Evolutionary conservation across 805 yeast species (phyloP).

Genomic region (Candida krabiensis): DNA sequence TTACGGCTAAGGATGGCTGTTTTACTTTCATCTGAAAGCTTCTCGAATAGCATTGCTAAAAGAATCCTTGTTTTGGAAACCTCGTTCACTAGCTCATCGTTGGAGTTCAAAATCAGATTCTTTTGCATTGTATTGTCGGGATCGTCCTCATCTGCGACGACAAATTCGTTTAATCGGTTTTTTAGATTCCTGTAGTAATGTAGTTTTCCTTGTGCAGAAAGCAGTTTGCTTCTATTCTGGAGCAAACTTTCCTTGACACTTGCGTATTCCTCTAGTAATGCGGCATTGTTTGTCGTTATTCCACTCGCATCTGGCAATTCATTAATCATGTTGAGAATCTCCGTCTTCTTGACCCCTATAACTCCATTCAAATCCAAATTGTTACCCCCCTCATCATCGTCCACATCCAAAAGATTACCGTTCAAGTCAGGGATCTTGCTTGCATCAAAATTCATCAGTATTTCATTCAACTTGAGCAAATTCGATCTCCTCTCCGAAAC

Average conservation of each 20-base stretch:
- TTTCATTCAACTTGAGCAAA: constrained; percentile 26
- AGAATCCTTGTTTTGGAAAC: constrained; percentile 21
- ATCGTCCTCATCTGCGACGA: constrained; percentile 7
- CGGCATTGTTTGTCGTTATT: constrained; percentile 19
- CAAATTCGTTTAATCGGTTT: constrained; percentile 12
- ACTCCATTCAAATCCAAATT: constrained; percentile 27
- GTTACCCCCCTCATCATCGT: constrained; percentile 12
- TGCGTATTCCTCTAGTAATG: constrained; percentile 28
- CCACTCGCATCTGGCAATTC: constrained; percentile 31
- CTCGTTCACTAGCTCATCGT: constrained; percentile 22
- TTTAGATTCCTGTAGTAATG: constrained; percentile 18
- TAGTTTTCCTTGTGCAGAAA: constrained; percentile 14
- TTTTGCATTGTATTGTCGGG: constrained; percentile 18
- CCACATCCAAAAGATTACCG: constrained; percentile 18
- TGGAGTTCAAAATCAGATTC: constrained; percentile 23
- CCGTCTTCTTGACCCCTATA: constrained; percentile 19
- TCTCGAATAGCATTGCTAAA: constrained; percentile 18
- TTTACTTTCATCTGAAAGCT: constrained; percentile 10
- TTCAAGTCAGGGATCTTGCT: constrained; percentile 23
- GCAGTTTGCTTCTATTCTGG: constrained; percentile 15
- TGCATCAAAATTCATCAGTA: constrained; percentile 26
- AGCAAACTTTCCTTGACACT: constrained; percentile 14
- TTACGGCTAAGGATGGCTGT: constrained; percentile 1
- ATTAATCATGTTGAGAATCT: constrained; percentile 24
- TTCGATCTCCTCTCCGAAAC: constrained; percentile 18